phyloP scores from a whole-genome alignment of 495 filamentous ascomycete species.

The Neurospora hispaniola region DNA sequence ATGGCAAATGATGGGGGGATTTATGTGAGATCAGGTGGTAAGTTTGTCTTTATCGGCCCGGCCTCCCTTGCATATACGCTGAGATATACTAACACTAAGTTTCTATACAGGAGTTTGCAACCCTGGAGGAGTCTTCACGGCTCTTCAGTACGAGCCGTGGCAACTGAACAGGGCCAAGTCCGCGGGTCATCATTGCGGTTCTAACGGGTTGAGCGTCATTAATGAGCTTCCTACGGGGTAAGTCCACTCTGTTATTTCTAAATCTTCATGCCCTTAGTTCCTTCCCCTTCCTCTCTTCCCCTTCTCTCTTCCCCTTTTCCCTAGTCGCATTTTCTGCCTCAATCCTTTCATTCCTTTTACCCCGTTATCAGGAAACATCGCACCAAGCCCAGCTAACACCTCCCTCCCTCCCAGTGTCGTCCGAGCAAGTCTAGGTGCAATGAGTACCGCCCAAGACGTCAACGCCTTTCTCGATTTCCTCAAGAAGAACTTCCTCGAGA shows the following conservation, averaged over 20 bases:
- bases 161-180: conserved; percentile 52
- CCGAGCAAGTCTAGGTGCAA: conserved; percentile 58
- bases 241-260: background rate
- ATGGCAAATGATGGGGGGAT: conserved; percentile 51
- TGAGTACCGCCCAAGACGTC: conserved; percentile 55
- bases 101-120: conserved; percentile 29
- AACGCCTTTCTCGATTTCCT: conserved; percentile 48
- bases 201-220: conserved; percentile 18
- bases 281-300: no score
- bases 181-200: conserved; percentile 52
- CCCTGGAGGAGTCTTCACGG: conserved; percentile 34
- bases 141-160: conserved; percentile 40
- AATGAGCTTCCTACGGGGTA: conserved; percentile 25
- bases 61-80: no score
- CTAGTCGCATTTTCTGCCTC: background rate
- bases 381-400: background rate
- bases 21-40: conserved; percentile 59
- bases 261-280: background rate
- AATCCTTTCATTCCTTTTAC: no score
- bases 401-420: conserved; percentile 36
- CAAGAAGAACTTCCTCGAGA: conserved; percentile 35
- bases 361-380: background rate
- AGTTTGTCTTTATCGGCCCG: conserved; percentile 23
- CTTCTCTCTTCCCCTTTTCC: background rate
- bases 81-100: background rate